A percentile compares a stretch with the other conserved stretches of the same genome.
Evolutionary conservation across 2,329 filamentous ascomycete genomes (phyloP).

Genomic region (Aspergillus brunneoviolaceus): DNA sequence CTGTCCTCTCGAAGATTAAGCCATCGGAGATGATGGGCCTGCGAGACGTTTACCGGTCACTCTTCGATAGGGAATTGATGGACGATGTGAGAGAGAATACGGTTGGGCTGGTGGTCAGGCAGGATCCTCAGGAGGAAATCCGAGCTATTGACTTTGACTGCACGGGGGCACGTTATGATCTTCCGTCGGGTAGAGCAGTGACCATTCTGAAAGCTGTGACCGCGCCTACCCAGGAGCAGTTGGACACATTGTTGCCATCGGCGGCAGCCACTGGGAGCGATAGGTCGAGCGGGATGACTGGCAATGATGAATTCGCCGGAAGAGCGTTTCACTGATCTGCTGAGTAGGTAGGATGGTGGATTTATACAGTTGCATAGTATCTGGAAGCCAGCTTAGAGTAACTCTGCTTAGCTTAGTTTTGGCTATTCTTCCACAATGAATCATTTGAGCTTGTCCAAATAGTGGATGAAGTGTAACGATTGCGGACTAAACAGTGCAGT

Average conservation of each 20-base stretch:
- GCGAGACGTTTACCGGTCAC: background rate
- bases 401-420: background rate
- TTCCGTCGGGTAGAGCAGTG: background rate
- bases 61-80: background rate
- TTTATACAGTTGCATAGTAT: background rate
- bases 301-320: no score
- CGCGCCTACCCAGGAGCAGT: background rate
- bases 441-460: no score
- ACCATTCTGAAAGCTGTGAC: background rate
- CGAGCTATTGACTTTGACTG: background rate
- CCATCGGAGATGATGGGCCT: background rate
- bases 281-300: no score
- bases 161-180: background rate
- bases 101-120: background rate
- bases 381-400: background rate
- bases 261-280: no score
- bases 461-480: no score
- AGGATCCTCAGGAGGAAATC: background rate
- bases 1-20: background rate
- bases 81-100: background rate
- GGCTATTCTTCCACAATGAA: background rate
- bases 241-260: no score
- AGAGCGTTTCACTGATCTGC: background rate
- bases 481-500: no score
- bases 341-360: background rate